A percentile compares a stretch with the other conserved stretches of the same genome.
Conservation (phyloP, 768 basidiomycete genomes). For the Gautieria morchelliformis region DNA sequence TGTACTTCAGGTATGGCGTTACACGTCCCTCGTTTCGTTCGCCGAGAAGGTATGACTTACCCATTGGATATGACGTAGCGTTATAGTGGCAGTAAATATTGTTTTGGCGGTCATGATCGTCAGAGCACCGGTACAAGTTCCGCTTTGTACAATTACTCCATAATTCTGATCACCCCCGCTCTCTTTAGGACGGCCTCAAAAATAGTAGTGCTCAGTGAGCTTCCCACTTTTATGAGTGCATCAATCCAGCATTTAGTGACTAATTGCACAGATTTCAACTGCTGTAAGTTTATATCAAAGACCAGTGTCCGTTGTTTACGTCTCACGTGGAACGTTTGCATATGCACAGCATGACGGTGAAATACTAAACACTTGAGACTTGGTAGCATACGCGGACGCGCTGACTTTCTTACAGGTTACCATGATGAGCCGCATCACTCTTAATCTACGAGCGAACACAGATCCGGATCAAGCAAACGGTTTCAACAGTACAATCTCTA, state of each 20-base stretch:
- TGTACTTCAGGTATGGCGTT: slow-evolving; percentile 3
- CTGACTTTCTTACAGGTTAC: slow-evolving; percentile 29
- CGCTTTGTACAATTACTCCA: too few species aligned
- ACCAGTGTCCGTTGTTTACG: background rate
- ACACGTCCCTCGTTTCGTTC: background rate
- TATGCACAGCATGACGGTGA: background rate
- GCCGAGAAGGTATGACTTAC: background rate
- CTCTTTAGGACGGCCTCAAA: slow-evolving; percentile 16
- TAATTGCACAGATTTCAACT: slow-evolving; percentile 23
- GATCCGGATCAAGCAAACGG: background rate
- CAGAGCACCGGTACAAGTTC: slow-evolving; percentile 13
- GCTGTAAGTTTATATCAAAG: slow-evolving; percentile 23
- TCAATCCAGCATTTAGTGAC: background rate
- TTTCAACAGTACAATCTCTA: too few species aligned
- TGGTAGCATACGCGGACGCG: background rate
- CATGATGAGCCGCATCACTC: slow-evolving; percentile 63
- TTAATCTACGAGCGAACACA: slow-evolving; percentile 29
- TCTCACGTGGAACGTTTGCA: background rate
- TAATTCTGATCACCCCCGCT: too few species aligned
- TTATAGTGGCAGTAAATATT: slow-evolving; percentile 29
- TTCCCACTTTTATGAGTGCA: background rate
- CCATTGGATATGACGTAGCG: slow-evolving; percentile 14
- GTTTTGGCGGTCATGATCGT: slow-evolving; percentile 30
- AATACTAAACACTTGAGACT: background rate
- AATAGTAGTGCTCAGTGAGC: slow-evolving; percentile 30